Evolutionary conservation across 1,284 basidiomycete species (phyloP).

Genomic region (Sanguinoderma infundibulare): DNA sequence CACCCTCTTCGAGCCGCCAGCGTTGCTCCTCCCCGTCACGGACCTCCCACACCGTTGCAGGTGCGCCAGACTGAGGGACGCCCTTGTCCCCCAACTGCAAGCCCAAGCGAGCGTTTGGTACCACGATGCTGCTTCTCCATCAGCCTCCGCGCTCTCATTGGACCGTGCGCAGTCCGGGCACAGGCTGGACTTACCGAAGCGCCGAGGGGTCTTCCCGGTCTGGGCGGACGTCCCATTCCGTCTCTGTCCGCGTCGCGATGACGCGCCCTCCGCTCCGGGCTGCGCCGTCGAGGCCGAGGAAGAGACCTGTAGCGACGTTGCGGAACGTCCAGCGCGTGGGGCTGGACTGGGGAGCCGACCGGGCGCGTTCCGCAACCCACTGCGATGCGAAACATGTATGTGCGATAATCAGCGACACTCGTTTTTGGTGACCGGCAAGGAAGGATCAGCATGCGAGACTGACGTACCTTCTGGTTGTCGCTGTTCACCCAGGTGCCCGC

Average conservation of each 20-base stretch:
- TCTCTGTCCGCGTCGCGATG: constrained; percentile 37
- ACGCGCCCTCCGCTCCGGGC: constrained; percentile 32
- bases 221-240: constrained; percentile 31
- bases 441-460: too few species aligned
- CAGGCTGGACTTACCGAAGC: constrained; percentile 16
- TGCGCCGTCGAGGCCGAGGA: constrained; percentile 39
- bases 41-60: constrained; percentile 15
- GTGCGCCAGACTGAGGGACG: background rate
- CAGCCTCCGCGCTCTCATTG: background rate
- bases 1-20: constrained; percentile 23
- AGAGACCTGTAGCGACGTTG: constrained; percentile 41
- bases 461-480: constrained; percentile 53
- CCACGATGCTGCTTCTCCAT: constrained; percentile 5
- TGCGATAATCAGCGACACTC: background rate
- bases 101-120: constrained; percentile 9
- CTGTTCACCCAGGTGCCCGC: constrained; percentile 47
- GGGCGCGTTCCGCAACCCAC: constrained; percentile 49
- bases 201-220: constrained; percentile 22
- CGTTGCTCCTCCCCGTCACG: constrained; percentile 18
- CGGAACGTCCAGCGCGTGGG: constrained; percentile 43
- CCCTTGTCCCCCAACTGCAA: constrained; percentile 12
- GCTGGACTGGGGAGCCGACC: constrained; percentile 10
- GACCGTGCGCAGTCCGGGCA: background rate
- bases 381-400: constrained; percentile 27
- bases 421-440: background rate